These are phyloP conservation scores for Solioccasus polychromus DNA, from an alignment of 768 basidiomycete species.

Conservation along the genomic window DNA sequence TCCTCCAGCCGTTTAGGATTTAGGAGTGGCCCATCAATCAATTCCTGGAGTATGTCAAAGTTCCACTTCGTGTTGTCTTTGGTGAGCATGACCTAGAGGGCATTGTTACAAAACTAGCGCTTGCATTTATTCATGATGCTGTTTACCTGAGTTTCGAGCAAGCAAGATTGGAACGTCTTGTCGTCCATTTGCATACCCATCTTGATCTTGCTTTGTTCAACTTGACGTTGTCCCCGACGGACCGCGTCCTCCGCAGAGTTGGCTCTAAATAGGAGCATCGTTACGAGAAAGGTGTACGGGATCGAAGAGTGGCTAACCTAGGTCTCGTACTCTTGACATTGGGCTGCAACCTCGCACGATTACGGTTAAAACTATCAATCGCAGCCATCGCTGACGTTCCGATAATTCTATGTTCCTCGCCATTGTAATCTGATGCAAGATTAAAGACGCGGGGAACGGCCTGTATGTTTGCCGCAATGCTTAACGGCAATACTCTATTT, in stretches of 20 bases:
- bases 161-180: slow-evolving; percentile 76
- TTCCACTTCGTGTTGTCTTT: slow-evolving; percentile 94
- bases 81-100: slow-evolving; percentile 69
- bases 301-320: slow-evolving; percentile 43
- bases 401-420: slow-evolving; percentile 73
- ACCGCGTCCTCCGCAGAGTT: slow-evolving; percentile 85
- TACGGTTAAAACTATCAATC: slow-evolving; percentile 93
- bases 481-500: slow-evolving; percentile 80
- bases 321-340: slow-evolving; percentile 56
- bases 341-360: slow-evolving; percentile 69
- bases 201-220: slow-evolving; percentile 87
- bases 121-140: not conserved
- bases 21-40: slow-evolving; percentile 89
- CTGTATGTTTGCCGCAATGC: slow-evolving; percentile 82
- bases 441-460: slow-evolving; percentile 82
- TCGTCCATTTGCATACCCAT: slow-evolving; percentile 96
- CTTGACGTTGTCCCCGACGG: slow-evolving; percentile 83
- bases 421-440: slow-evolving; percentile 78
- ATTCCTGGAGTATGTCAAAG: slow-evolving; percentile 81
- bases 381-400: slow-evolving; percentile 83
- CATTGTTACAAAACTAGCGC: not conserved
- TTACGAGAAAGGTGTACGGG: not conserved
- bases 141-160: slow-evolving; percentile 83
- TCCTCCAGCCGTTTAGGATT: slow-evolving; percentile 94
- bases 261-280: slow-evolving; percentile 42